Percentiles rank a stretch among this genome's conserved stretches.
These are phyloP conservation scores for Candida gorgasii DNA, from an alignment of 805 yeast genomes.

Conservation along the genomic window DNA sequence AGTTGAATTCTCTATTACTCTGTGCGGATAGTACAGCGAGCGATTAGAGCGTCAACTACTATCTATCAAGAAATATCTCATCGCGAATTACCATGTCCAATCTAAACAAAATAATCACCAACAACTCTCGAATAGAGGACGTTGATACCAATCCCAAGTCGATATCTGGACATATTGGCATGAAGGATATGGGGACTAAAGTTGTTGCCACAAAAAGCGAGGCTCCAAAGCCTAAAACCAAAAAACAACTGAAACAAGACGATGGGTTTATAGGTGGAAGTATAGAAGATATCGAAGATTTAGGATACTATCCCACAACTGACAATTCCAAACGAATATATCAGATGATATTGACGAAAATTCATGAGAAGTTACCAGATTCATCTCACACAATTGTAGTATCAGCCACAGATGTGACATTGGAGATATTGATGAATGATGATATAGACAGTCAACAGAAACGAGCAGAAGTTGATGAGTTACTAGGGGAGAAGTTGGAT, in stretches of 20 bases:
- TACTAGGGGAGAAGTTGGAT: conserved; percentile 40
- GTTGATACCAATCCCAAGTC: conserved; percentile 66
- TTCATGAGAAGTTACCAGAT: conserved; percentile 61
- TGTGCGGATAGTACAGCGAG: no score
- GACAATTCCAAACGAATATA: conserved; percentile 51
- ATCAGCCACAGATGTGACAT: conserved; percentile 68
- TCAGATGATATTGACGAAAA: conserved; percentile 61
- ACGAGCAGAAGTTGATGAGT: conserved; percentile 51
- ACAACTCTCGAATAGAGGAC: conserved; percentile 43
- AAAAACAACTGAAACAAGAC: neutral
- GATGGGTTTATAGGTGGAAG: neutral
- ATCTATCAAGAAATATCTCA: no score
- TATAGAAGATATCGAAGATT: conserved; percentile 37
- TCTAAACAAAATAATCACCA: conserved; percentile 21
- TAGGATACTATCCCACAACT: conserved; percentile 64
- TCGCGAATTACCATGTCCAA: conserved; percentile 9
- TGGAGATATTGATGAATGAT: conserved; percentile 56
- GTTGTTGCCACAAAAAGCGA: neutral
- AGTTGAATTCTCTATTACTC: no score
- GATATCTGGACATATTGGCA: conserved; percentile 64
- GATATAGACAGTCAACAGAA: conserved; percentile 42
- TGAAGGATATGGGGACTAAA: conserved; percentile 64
- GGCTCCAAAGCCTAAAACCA: neutral
- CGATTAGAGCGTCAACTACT: no score
- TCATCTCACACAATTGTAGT: conserved; percentile 71